Evolutionary conservation across 495 filamentous ascomycete species (phyloP).

Genomic region (Letharia lupina): DNA sequence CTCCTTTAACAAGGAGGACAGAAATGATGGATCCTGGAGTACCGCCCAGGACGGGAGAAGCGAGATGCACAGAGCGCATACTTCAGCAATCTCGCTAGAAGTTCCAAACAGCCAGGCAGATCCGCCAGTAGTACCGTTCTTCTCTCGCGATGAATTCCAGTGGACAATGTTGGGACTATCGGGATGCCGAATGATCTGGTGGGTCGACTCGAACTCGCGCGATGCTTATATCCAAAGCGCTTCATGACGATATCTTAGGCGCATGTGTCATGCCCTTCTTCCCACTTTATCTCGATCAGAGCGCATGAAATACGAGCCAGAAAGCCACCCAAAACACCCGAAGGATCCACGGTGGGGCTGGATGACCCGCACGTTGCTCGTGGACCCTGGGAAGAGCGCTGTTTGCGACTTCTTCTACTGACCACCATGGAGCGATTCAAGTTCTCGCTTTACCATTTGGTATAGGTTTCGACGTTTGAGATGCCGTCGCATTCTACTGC

Average conservation of each 20-base stretch:
- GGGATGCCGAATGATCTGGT: not conserved
- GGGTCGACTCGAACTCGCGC: not conserved
- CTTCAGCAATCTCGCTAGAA: not conserved
- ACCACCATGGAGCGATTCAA: not conserved
- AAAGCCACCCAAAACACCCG: not conserved
- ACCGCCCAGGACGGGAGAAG: not conserved
- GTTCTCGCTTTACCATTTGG: not conserved
- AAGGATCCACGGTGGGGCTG: not conserved
- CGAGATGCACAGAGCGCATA: not conserved
- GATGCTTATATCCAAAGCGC: not conserved
- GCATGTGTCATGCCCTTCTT: not conserved
- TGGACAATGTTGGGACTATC: not conserved
- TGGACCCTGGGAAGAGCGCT: not conserved
- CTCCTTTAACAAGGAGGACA: not conserved
- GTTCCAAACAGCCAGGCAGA: not conserved
- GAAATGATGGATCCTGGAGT: not conserved
- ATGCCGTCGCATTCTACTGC: not conserved
- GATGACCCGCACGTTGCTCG: not conserved
- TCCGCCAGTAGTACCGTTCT: not conserved
- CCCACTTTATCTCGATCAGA: not conserved
- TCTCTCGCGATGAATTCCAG: not conserved
- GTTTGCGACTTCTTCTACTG: not conserved
- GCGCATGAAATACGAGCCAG: not conserved
- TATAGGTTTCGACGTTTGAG: not conserved
- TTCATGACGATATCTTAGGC: not conserved